Evolutionary conservation across 2,329 filamentous ascomycete species (phyloP).

Genomic region (Penicillium sp.): DNA sequence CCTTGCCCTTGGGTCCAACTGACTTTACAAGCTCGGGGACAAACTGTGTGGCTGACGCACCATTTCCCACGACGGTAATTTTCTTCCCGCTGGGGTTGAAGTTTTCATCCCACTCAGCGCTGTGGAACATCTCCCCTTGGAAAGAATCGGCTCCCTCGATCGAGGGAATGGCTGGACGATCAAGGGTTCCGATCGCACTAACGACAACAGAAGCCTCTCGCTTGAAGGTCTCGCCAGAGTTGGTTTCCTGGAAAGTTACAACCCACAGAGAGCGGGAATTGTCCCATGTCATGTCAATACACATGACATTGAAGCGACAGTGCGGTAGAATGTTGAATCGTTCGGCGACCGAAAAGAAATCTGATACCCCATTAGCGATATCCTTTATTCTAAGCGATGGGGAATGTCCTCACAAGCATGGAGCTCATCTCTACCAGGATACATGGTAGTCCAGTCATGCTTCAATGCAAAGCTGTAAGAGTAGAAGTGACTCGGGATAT

Average conservation of each 20-base stretch:
- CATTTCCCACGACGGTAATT: slow-evolving; percentile 12
- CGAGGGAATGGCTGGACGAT: slow-evolving; percentile 29
- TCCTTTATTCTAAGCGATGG: not conserved
- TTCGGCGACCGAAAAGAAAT: slow-evolving; percentile 3
- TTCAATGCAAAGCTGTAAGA: slow-evolving; percentile 10
- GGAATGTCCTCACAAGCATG: slow-evolving; percentile 2
- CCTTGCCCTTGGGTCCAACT: slow-evolving; percentile 9
- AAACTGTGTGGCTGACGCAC: slow-evolving; percentile 17
- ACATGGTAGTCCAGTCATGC: slow-evolving; percentile 11
- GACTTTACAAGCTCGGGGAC: slow-evolving; percentile 13
- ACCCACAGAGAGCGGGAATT: slow-evolving; percentile 3
- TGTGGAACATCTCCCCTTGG: slow-evolving; percentile 31
- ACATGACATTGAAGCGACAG: slow-evolving; percentile 7
- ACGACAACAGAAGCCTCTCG: slow-evolving; percentile 11
- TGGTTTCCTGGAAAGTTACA: slow-evolving; percentile 6
- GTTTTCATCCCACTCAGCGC: slow-evolving; percentile 29
- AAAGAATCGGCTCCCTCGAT: slow-evolving; percentile 28
- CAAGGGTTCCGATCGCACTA: slow-evolving; percentile 13
- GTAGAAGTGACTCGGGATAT: slow-evolving; percentile 10
- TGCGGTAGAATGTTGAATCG: not conserved
- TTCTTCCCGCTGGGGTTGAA: slow-evolving; percentile 8
- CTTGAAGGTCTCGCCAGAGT: slow-evolving; percentile 5
- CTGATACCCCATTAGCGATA: not conserved
- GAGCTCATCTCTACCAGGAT: slow-evolving; percentile 7
- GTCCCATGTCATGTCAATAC: slow-evolving; percentile 2